A percentile compares a stretch with the other conserved stretches of the same genome.
phyloP scores from a whole-genome alignment of 306 rosid species.

The Quercus glauca region DNA sequence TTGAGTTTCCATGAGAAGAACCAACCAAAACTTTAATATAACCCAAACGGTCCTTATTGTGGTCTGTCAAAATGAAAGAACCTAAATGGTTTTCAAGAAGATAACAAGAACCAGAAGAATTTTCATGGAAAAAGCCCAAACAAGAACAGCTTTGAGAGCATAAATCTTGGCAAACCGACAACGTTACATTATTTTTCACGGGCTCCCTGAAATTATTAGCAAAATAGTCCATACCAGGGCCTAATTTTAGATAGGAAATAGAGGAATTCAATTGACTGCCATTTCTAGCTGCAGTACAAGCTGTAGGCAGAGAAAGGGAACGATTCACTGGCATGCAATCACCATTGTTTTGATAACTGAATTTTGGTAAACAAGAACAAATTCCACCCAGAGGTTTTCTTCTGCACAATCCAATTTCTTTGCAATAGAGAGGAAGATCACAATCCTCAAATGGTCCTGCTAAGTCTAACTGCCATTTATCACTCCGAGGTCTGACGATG shows the following conservation, averaged over 20 bases:
- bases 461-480: constrained; percentile 47
- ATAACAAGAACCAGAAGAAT: constrained; percentile 64
- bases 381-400: constrained; percentile 26
- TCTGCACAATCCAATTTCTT: constrained; percentile 59
- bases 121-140: constrained; percentile 57
- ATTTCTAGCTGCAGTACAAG: constrained; percentile 29
- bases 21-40: constrained; percentile 46
- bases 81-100: constrained; percentile 58
- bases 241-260: constrained; percentile 57
- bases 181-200: constrained; percentile 30
- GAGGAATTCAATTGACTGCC: constrained; percentile 37
- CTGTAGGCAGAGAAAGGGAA: constrained; percentile 47
- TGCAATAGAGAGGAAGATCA: constrained; percentile 64
- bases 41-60: constrained; percentile 37
- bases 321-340: constrained; percentile 52
- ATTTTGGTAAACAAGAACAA: constrained; percentile 72
- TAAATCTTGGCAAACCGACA: constrained; percentile 53
- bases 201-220: constrained; percentile 48
- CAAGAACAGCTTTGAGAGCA: constrained; percentile 75
- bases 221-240: constrained; percentile 55
- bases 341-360: constrained; percentile 39
- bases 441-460: constrained; percentile 57
- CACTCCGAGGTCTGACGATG: constrained; percentile 50
- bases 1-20: not conserved
- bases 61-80: constrained; percentile 40